These are phyloP conservation scores for Hortiboletus rubellus DNA, from an alignment of 1,284 basidiomycete genomes.

Conservation along the genomic window DNA sequence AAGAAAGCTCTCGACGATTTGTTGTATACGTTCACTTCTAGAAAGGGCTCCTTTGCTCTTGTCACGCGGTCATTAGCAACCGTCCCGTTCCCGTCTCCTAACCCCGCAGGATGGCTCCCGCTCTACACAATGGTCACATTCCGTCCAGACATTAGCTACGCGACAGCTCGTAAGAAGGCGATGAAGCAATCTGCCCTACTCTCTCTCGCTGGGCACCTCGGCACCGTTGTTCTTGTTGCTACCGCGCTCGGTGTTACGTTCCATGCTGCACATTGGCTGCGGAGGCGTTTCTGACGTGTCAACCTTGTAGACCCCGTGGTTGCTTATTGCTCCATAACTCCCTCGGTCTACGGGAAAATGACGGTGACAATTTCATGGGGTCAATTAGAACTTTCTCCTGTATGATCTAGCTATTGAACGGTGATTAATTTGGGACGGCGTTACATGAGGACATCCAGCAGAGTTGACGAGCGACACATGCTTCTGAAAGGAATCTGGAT, in stretches of 20 bases:
- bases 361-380: conserved; percentile 20
- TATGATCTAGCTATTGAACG: conserved; percentile 27
- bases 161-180: conserved; percentile 64
- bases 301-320: conserved; percentile 34
- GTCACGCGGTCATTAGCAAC: conserved; percentile 43
- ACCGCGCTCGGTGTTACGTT: conserved; percentile 44
- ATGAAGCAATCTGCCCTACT: conserved; percentile 58
- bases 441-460: conserved; percentile 36
- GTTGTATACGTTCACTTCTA: conserved; percentile 62
- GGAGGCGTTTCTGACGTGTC: conserved; percentile 20
- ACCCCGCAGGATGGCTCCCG: conserved; percentile 81
- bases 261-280: conserved; percentile 39
- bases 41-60: conserved; percentile 43
- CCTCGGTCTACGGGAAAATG: conserved; percentile 15
- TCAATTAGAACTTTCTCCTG: conserved; percentile 26
- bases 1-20: conserved; percentile 81
- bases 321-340: conserved; percentile 7
- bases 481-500: conserved; percentile 25
- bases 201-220: conserved; percentile 45
- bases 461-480: conserved; percentile 26
- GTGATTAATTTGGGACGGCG: conserved; percentile 36
- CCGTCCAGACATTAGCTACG: conserved; percentile 90
- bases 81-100: conserved; percentile 54
- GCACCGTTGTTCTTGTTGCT: conserved; percentile 45
- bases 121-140: conserved; percentile 98